Evolutionary conservation across 2,329 filamentous ascomycete genomes (phyloP).

Genomic region (Calonectria pauciramosa): DNA sequence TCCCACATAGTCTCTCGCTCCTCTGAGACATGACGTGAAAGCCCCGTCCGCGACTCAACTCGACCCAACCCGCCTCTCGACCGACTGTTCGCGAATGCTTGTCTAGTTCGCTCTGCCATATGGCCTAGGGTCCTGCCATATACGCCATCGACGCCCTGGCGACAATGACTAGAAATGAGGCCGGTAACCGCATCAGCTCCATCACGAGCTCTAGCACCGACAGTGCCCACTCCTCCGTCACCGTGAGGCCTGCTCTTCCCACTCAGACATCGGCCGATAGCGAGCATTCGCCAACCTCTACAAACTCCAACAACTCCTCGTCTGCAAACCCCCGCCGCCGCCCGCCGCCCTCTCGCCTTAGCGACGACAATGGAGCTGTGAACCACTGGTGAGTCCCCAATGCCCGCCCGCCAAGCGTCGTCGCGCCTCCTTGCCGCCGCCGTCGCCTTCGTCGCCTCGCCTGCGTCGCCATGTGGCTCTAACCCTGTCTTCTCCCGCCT

Average conservation of each 20-base stretch:
- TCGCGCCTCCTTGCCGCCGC: slow-evolving; percentile 30
- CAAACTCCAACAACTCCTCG: slow-evolving; percentile 29
- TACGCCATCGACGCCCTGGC: slow-evolving; percentile 52
- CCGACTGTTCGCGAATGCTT: slow-evolving; percentile 37
- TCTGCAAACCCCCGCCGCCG: slow-evolving; percentile 38
- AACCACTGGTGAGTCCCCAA: slow-evolving; percentile 45
- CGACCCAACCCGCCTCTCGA: slow-evolving; percentile 23
- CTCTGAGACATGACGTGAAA: slow-evolving; percentile 51
- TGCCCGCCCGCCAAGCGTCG: slow-evolving; percentile 29
- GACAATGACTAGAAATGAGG: slow-evolving; percentile 79
- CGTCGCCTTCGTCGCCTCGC: slow-evolving; percentile 31
- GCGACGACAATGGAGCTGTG: slow-evolving; percentile 43
- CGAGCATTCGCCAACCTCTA: slow-evolving; percentile 32
- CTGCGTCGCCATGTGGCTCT: slow-evolving; percentile 33
- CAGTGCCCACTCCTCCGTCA: slow-evolving; percentile 77
- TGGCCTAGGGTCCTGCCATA: slow-evolving; percentile 49
- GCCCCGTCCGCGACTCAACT: slow-evolving; percentile 34
- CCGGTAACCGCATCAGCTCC: slow-evolving; percentile 69
- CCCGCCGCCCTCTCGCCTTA: slow-evolving; percentile 35
- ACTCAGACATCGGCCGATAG: slow-evolving; percentile 33
- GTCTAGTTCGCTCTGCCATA: slow-evolving; percentile 41
- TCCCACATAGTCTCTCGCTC: slow-evolving; percentile 17
- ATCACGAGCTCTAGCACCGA: slow-evolving; percentile 65
- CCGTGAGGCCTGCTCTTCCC: slow-evolving; percentile 64
- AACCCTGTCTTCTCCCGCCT: slow-evolving; percentile 31